Evolutionary conservation across 129 eudicot genomes (phyloP).

Genomic region (Flaveria brownii): DNA sequence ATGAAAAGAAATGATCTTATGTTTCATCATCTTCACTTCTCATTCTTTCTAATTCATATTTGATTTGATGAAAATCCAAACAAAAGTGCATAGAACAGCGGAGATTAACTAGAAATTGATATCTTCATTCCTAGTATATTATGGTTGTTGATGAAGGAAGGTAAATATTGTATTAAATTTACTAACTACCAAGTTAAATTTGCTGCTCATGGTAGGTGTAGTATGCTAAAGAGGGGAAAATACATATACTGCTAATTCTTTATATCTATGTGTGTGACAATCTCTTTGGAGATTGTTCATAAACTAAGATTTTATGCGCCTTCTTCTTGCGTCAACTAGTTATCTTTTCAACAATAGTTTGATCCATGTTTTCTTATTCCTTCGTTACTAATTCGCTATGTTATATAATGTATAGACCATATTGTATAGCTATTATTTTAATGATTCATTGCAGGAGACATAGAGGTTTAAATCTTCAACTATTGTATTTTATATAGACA

Average conservation of each 20-base stretch:
- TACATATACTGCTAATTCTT: background rate
- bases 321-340: slow-evolving; percentile 13
- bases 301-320: background rate
- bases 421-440: background rate
- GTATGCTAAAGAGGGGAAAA: slow-evolving; percentile 4
- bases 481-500: background rate
- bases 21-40: slow-evolving; percentile 16
- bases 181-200: slow-evolving; percentile 29
- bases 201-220: slow-evolving; percentile 37
- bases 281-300: slow-evolving; percentile 5
- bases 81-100: background rate
- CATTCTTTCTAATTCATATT: background rate
- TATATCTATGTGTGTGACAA: slow-evolving; percentile 8
- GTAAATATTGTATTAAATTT: slow-evolving; percentile 25
- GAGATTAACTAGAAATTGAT: slow-evolving; percentile 5
- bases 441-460: slow-evolving; percentile 20
- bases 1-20: background rate
- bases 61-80: slow-evolving; percentile 11
- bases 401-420: slow-evolving; percentile 6
- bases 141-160: slow-evolving; percentile 8
- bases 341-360: slow-evolving; percentile 6
- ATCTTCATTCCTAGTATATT: background rate
- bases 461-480: slow-evolving; percentile 18
- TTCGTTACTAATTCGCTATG: slow-evolving; percentile 1
- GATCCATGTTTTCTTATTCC: slow-evolving; percentile 26